phyloP scores from a whole-genome alignment of 2,329 filamentous ascomycete species.

The Pseudocercospora eumusae region DNA sequence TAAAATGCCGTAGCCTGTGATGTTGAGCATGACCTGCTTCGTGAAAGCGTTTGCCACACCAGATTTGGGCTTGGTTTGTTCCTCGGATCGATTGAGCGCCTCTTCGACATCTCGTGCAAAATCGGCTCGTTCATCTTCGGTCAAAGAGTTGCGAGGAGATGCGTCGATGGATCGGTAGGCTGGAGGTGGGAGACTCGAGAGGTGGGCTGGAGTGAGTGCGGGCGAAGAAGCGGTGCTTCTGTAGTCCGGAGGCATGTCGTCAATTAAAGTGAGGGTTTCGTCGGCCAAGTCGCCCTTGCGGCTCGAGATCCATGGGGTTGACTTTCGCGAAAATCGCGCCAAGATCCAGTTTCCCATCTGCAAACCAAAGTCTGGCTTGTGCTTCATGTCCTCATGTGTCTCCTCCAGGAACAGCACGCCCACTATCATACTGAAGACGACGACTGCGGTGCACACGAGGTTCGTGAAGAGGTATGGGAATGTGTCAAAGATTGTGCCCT shows the following conservation, averaged over 20 bases:
- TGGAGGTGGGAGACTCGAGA: slow-evolving; percentile 35
- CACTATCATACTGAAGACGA: slow-evolving; percentile 72
- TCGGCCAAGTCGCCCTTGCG: slow-evolving; percentile 54
- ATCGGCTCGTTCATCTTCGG: slow-evolving; percentile 16
- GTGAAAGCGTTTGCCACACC: slow-evolving; percentile 69
- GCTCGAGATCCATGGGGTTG: slow-evolving; percentile 36
- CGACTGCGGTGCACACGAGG: slow-evolving; percentile 80
- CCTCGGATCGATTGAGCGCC: slow-evolving; percentile 37
- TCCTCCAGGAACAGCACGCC: slow-evolving; percentile 90
- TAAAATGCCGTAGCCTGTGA: slow-evolving; percentile 85
- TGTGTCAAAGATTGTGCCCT: slow-evolving; percentile 75
- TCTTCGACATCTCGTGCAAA: slow-evolving; percentile 32
- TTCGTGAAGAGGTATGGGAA: slow-evolving; percentile 93
- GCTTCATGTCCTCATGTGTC: slow-evolving; percentile 81
- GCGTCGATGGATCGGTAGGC: slow-evolving; percentile 39
- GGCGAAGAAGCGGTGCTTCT: slow-evolving; percentile 59
- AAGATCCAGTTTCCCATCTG: slow-evolving; percentile 73
- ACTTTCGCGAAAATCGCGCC: slow-evolving; percentile 29
- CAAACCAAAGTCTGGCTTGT: slow-evolving; percentile 71
- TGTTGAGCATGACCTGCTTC: slow-evolving; percentile 79
- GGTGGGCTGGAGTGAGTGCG: slow-evolving; percentile 41
- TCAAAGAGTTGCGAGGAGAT: slow-evolving; percentile 32
- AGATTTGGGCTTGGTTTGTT: slow-evolving; percentile 27
- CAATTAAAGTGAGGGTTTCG: slow-evolving; percentile 64
- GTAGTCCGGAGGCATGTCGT: slow-evolving; percentile 69